Evolutionary conservation across 306 rosid genomes (phyloP), one percentile per base, ranked within the genome.

Genomic region (Lathyrus aphaca): DNA sequence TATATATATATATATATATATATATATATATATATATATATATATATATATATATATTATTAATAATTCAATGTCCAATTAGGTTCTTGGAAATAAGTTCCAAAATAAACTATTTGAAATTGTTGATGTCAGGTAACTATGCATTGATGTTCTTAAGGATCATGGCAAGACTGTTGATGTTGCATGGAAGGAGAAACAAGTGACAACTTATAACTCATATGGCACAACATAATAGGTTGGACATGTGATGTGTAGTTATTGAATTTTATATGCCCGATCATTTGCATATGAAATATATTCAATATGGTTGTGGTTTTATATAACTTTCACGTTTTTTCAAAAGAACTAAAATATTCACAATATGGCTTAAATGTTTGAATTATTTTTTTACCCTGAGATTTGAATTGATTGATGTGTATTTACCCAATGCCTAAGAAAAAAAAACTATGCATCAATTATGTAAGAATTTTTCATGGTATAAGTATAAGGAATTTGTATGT

Each of bases 11-110:
- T n/a, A n/a, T n/a, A n/a, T n/a, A n/a, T n/a, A n/a, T n/a, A n/a
- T n/a, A n/a, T n/a, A n/a, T n/a, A n/a, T n/a, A n/a, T n/a, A n/a
- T n/a, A n/a, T n/a, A n/a, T n/a, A n/a, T n/a, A n/a, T n/a, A n/a
- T n/a, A n/a, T n/a, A n/a, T n/a, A n/a, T n/a, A n/a, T n/a, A n/a
- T n/a, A n/a, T n/a, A n/a, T n/a, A 72, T 68, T 71, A 58, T 66
- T 74, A 64, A 76, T 39, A 27, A 66, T 68, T 55, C 56, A 67
- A 72, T 76, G 74, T 81, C 62, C 70, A 64, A 17, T 65, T 76
- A 93, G 96, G 98, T 93, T 80, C 90, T 90, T 63, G 88, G 96
- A 81, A 85, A 86, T 83, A 88, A 85, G 77, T 93, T 83, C 82
- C 96, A 83, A 80, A 76, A 73, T 78, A 90, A 81, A 74, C 78